A percentile compares a stretch with the other conserved stretches of the same genome.
These are phyloP conservation scores for Dipodascopsis tothii DNA, from an alignment of 805 yeast genomes.

Conservation along the genomic window DNA sequence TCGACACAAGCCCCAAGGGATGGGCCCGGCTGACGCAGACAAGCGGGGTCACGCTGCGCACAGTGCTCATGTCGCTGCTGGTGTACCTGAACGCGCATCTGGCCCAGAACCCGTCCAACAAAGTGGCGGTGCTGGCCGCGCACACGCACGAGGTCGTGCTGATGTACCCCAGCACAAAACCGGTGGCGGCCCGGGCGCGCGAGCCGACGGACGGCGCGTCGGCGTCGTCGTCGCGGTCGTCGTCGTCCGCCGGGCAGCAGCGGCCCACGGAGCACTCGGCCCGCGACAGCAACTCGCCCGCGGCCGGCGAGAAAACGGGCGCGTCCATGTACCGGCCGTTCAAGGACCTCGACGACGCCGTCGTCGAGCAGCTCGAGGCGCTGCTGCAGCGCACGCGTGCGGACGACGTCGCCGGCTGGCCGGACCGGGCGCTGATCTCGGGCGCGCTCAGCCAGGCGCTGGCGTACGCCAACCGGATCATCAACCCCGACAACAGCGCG, in stretches of 20 bases:
- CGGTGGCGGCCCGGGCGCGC: neutral
- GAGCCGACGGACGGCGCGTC: neutral
- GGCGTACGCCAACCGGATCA: slow-evolving; percentile 55
- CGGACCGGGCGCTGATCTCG: slow-evolving; percentile 44
- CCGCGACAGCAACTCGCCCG: too few relatives aligned
- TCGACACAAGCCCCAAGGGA: slow-evolving; percentile 69
- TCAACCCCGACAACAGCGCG: neutral
- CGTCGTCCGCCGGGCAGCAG: too few relatives aligned
- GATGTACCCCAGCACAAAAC: slow-evolving; percentile 60
- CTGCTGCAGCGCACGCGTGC: slow-evolving; percentile 36
- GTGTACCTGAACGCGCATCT: slow-evolving; percentile 83
- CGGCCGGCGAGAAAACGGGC: slow-evolving; percentile 33
- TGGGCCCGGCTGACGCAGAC: slow-evolving; percentile 41
- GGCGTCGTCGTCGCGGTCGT: too few relatives aligned
- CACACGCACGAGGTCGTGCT: slow-evolving; percentile 63
- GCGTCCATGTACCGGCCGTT: slow-evolving; percentile 76
- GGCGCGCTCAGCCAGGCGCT: slow-evolving; percentile 80
- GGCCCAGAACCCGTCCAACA: slow-evolving; percentile 74
- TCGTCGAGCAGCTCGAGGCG: slow-evolving; percentile 50
- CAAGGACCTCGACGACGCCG: slow-evolving; percentile 64
- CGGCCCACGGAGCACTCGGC: too few relatives aligned
- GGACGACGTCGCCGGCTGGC: slow-evolving; percentile 24
- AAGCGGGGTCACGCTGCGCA: slow-evolving; percentile 42
- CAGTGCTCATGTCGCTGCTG: slow-evolving; percentile 56
- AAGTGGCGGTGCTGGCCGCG: slow-evolving; percentile 72